Conservation (phyloP, 169 alveolate species). For the Plasmodium inui region DNA sequence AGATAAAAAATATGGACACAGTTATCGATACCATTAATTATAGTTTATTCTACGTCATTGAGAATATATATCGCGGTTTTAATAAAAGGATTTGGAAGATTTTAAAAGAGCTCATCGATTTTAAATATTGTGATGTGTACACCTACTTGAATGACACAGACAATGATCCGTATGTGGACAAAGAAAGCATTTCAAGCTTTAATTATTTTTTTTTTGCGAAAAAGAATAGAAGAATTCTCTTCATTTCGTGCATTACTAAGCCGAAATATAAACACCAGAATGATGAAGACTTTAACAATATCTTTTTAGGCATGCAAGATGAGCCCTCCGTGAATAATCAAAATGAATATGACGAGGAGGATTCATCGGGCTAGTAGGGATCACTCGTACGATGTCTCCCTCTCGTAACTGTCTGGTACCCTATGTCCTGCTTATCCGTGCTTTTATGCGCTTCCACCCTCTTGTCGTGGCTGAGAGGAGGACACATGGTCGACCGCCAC, state of each 20-base stretch:
- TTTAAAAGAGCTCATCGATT: slow-evolving; percentile 81
- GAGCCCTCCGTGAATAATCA: slow-evolving; percentile 40
- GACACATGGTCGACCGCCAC: neutral
- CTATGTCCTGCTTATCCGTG: too few species aligned
- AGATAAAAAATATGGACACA: slow-evolving; percentile 77
- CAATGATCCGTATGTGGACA: slow-evolving; percentile 82
- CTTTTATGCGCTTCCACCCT: neutral
- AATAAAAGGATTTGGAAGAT: slow-evolving; percentile 82
- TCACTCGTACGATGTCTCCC: too few species aligned
- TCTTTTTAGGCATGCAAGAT: slow-evolving; percentile 45
- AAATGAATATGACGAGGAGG: slow-evolving; percentile 29
- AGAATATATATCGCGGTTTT: slow-evolving; percentile 78
- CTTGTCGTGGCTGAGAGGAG: neutral
- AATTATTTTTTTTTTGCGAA: slow-evolving; percentile 84
- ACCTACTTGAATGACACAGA: slow-evolving; percentile 82
- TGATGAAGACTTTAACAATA: slow-evolving; percentile 63
- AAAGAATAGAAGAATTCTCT: slow-evolving; percentile 80
- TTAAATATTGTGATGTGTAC: slow-evolving; percentile 81
- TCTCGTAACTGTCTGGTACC: too few species aligned
- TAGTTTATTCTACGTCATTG: slow-evolving; percentile 81
- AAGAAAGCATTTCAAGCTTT: slow-evolving; percentile 79
- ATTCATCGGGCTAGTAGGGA: slow-evolving; percentile 8
- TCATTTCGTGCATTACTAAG: slow-evolving; percentile 81
- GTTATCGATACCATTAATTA: slow-evolving; percentile 84
- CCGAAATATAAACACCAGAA: slow-evolving; percentile 75